phyloP scores from a whole-genome alignment of 306 rosid species.

The Vigna hirtella region DNA sequence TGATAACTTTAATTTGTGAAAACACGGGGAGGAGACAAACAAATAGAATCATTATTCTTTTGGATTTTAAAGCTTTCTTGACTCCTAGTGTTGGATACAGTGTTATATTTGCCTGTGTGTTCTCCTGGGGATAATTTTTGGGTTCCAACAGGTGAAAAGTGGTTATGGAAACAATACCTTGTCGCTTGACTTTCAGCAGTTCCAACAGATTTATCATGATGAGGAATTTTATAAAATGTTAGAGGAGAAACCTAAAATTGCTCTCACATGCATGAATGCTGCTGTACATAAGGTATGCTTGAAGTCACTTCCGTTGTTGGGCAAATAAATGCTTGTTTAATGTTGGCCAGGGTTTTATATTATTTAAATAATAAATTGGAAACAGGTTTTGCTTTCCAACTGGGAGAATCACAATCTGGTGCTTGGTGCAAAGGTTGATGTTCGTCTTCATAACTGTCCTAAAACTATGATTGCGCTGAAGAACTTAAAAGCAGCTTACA shows the following conservation, averaged over 20 bases:
- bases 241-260: conserved; percentile 72
- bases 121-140: background rate
- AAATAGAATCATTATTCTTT: background rate
- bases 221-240: conserved; percentile 64
- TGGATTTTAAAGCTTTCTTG: background rate
- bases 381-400: conserved; percentile 64
- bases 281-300: conserved; percentile 77
- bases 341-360: conserved; percentile 32
- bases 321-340: conserved; percentile 16
- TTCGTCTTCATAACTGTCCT: conserved; percentile 84
- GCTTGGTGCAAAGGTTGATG: conserved; percentile 61
- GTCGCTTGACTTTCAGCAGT: conserved; percentile 74
- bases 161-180: conserved; percentile 58
- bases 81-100: conserved; percentile 7
- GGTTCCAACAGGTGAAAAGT: conserved; percentile 54
- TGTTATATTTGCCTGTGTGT: conserved; percentile 4
- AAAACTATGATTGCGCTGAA: conserved; percentile 82
- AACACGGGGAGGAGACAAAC: conserved; percentile 7
- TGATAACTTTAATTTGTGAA: conserved; percentile 30
- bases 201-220: conserved; percentile 53
- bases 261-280: conserved; percentile 74
- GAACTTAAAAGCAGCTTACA: conserved; percentile 92
- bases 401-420: conserved; percentile 54
- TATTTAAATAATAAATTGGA: conserved; percentile 38
- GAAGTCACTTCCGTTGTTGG: conserved; percentile 2